Percentiles rank a stretch among this genome's conserved stretches.
phyloP scores from a whole-genome alignment of 306 rosid species.

The Quercus robur region DNA sequence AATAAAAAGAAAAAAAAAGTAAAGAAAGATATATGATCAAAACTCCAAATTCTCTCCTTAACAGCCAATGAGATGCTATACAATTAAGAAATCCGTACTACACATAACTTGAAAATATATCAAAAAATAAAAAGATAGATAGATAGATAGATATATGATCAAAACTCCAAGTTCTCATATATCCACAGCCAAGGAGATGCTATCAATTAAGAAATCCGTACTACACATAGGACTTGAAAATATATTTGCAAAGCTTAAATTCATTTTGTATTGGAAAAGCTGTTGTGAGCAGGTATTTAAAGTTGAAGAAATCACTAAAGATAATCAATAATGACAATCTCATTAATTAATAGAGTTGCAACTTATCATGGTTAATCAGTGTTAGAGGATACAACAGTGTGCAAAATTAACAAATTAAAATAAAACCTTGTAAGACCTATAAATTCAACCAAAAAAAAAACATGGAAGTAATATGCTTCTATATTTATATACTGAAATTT shows the following conservation, averaged over 20 bases:
- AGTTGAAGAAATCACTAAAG: not conserved
- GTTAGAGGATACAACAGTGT: not conserved
- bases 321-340: not conserved
- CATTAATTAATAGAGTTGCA: not conserved
- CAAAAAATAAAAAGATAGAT: too few relatives aligned
- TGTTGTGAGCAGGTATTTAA: too few relatives aligned
- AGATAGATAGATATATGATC: too few relatives aligned
- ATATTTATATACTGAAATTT: not conserved
- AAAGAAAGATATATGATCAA: too few relatives aligned
- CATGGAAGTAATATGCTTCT: not conserved
- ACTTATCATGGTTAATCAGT: not conserved
- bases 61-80: too few relatives aligned
- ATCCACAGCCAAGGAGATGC: not conserved
- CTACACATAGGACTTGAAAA: not conserved
- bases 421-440: not conserved
- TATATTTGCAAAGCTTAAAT: not conserved
- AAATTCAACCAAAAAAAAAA: not conserved
- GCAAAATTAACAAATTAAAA: too few relatives aligned
- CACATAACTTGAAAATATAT: too few relatives aligned
- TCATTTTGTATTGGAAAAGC: not conserved
- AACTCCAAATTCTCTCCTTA: too few relatives aligned
- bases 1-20: too few relatives aligned
- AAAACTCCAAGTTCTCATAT: too few relatives aligned
- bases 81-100: too few relatives aligned
- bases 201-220: not conserved